phyloP scores from a whole-genome alignment of 2,329 filamentous ascomycete species.

The Dissoconium aciculare region DNA sequence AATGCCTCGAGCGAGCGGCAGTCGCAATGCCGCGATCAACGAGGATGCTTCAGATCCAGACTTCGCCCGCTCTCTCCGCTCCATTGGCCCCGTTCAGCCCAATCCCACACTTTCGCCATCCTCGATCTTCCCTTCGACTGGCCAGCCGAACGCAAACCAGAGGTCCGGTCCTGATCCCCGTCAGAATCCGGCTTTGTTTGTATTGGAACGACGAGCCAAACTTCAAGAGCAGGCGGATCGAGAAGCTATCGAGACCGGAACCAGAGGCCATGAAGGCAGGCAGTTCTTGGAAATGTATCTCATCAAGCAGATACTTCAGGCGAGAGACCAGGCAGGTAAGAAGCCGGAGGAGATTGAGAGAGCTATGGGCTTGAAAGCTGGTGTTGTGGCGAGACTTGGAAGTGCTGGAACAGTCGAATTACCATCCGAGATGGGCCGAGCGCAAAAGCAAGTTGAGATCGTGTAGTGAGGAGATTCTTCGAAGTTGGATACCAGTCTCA shows the following conservation, averaged over 20 bases:
- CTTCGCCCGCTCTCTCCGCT: conserved; percentile 68
- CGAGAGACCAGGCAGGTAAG: conserved; percentile 20
- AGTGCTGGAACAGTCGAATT: conserved; percentile 19
- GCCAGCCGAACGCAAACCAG: conserved; percentile 21
- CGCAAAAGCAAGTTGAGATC: conserved; percentile 18
- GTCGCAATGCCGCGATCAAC: conserved; percentile 37
- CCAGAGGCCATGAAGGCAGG: conserved; percentile 27
- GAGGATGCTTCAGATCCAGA: conserved; percentile 46
- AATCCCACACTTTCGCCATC: conserved; percentile 41
- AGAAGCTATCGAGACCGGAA: conserved; percentile 35
- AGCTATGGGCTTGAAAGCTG: conserved; percentile 21
- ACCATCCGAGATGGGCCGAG: conserved; percentile 18
- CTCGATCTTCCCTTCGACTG: conserved; percentile 32
- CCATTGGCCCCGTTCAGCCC: conserved; percentile 43
- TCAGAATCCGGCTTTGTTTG: conserved; percentile 40
- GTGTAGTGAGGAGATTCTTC: no score
- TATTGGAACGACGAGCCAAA: conserved; percentile 37
- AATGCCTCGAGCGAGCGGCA: conserved; percentile 25
- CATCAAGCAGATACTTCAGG: conserved; percentile 23
- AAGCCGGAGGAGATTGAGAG: conserved; percentile 20
- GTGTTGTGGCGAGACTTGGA: conserved; percentile 22
- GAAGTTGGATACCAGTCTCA: no score
- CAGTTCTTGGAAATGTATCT: conserved; percentile 32
- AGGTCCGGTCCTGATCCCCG: conserved; percentile 22
- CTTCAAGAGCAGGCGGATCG: conserved; percentile 39